Percentiles rank a stretch among this genome's conserved stretches.
Evolutionary conservation across 2,329 filamentous ascomycete genomes (phyloP).

Genomic region (Diaporthe longicolla): DNA sequence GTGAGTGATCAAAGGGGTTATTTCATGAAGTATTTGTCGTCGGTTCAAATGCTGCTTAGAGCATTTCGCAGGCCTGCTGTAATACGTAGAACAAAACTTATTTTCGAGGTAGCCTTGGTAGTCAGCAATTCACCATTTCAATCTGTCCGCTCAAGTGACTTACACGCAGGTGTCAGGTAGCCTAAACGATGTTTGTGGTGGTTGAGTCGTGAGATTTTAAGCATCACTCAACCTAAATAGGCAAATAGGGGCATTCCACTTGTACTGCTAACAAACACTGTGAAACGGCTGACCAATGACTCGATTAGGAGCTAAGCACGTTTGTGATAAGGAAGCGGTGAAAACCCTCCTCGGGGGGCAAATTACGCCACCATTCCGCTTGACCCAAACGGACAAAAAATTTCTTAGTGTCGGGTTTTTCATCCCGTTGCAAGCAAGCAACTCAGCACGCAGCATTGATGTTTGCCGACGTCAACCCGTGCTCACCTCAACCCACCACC

Average conservation of each 20-base stretch:
- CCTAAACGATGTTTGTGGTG: neutral
- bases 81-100: too few species aligned
- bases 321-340: constrained; percentile 29
- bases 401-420: constrained; percentile 14
- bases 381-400: constrained; percentile 20
- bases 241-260: neutral
- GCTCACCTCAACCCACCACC: constrained; percentile 6
- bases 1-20: too few species aligned
- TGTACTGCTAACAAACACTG: neutral
- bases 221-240: neutral
- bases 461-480: neutral
- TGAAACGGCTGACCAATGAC: constrained; percentile 25
- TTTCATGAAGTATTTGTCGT: too few species aligned
- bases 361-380: constrained; percentile 32
- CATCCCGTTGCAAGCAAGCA: neutral
- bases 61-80: too few species aligned
- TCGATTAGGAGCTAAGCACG: constrained; percentile 10
- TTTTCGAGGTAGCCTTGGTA: neutral
- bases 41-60: too few species aligned
- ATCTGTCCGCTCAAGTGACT: neutral
- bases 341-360: neutral
- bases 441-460: neutral
- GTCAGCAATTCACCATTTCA: neutral
- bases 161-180: too few species aligned
- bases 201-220: neutral